A percentile compares a stretch with the other conserved stretches of the same genome.
phyloP scores from a whole-genome alignment of 805 yeast species.

The Wickerhamomyces sydowiorum region DNA sequence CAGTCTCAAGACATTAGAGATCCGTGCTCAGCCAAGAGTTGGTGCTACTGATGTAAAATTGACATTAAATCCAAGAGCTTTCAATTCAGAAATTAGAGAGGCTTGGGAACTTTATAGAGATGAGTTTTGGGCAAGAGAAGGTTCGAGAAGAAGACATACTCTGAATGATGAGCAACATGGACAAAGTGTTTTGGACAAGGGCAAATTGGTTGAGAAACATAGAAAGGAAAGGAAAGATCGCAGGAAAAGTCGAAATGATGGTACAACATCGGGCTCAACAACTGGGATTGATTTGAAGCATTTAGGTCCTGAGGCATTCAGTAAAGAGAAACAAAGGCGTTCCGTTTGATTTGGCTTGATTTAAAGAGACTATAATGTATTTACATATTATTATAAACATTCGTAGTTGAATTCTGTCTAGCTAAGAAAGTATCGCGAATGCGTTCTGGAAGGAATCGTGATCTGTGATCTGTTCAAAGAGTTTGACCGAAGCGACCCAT shows the following conservation, averaged over 20 bases:
- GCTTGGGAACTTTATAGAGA: slow-evolving; percentile 93
- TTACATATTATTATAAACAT: too few relatives aligned
- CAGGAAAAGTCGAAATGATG: slow-evolving; percentile 24
- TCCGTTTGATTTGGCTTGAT: neutral
- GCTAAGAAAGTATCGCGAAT: neutral
- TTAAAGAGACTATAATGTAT: too few relatives aligned
- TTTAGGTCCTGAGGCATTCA: neutral
- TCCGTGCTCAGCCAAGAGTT: slow-evolving; percentile 49
- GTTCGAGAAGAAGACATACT: slow-evolving; percentile 48
- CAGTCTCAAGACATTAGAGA: slow-evolving; percentile 16
- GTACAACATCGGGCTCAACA: neutral
- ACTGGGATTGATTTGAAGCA: neutral
- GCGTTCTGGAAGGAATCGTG: neutral
- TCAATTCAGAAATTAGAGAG: slow-evolving; percentile 77
- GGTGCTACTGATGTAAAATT: slow-evolving; percentile 79
- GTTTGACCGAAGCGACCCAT: too few relatives aligned
- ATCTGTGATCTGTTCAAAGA: too few relatives aligned
- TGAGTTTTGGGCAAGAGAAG: slow-evolving; percentile 90
- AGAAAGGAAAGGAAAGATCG: slow-evolving; percentile 35
- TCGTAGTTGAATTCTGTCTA: too few relatives aligned
- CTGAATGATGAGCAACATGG: slow-evolving; percentile 1
- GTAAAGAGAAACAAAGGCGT: neutral
- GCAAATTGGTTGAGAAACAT: slow-evolving; percentile 29
- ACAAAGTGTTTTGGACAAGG: slow-evolving; percentile 20
- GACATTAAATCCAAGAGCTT: slow-evolving; percentile 74